Conservation (phyloP, 192 early-diverging fungal genomes). For the Backusella psychrophila region DNA sequence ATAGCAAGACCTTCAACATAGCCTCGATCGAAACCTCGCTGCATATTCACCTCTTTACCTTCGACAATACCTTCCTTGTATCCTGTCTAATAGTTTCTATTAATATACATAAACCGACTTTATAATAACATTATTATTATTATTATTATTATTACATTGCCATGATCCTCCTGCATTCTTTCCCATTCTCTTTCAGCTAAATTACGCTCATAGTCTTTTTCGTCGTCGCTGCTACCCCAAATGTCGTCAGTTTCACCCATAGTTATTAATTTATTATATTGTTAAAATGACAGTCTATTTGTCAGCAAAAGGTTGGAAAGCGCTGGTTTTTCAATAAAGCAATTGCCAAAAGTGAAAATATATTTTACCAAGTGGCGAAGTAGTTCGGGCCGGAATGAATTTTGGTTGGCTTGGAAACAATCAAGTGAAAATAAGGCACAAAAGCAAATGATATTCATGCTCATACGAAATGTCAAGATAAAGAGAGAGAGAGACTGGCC, state of each 20-base stretch:
- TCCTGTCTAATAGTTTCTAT: conserved; percentile 42
- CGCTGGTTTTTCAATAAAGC: no score
- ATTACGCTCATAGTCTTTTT: conserved; percentile 48
- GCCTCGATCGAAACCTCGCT: conserved; percentile 62
- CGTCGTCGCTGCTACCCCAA: conserved; percentile 45
- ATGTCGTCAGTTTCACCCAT: conserved; percentile 43
- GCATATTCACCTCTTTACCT: conserved; percentile 55
- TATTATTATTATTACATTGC: conserved; percentile 46
- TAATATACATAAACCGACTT: background rate
- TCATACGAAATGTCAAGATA: no score
- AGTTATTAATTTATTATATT: background rate
- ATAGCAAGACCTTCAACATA: conserved; percentile 54
- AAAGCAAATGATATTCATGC: no score
- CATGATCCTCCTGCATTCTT: conserved; percentile 57
- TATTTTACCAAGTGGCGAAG: no score
- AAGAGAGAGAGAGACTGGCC: no score
- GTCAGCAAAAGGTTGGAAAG: background rate
- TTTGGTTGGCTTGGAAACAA: no score
- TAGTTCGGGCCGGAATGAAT: no score
- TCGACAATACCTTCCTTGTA: conserved; percentile 66
- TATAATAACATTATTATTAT: background rate
- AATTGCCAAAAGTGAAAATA: no score
- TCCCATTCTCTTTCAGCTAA: conserved; percentile 64
- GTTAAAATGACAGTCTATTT: background rate
- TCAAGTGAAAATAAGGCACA: no score